These are phyloP conservation scores for Euclidium syriacum DNA, from an alignment of 345 rosid genomes.

Conservation along the genomic window DNA sequence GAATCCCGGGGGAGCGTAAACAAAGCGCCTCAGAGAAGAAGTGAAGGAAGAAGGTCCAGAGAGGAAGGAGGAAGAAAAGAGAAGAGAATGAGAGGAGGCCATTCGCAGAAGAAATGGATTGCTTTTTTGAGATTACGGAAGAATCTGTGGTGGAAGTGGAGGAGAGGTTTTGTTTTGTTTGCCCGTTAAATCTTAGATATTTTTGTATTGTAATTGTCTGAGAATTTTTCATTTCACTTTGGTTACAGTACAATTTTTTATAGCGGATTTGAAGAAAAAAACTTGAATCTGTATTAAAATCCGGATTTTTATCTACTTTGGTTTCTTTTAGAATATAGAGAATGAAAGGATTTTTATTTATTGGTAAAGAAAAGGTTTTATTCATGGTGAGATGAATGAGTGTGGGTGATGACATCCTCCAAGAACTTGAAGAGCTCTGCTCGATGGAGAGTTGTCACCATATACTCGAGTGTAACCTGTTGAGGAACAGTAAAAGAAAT, in stretches of 20 bases:
- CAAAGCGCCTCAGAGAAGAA: slow-evolving; percentile 37
- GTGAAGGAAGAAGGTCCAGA: slow-evolving; percentile 34
- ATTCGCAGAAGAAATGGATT: slow-evolving; percentile 24
- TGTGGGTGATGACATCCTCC: slow-evolving; percentile 35
- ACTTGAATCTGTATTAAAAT: too few species aligned
- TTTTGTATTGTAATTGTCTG: too few species aligned
- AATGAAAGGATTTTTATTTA: too few species aligned
- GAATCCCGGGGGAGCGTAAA: slow-evolving; percentile 35
- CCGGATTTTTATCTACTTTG: too few species aligned
- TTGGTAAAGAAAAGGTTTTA: too few species aligned
- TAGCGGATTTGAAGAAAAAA: too few species aligned
- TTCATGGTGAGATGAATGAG: slow-evolving; percentile 13
- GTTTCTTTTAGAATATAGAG: too few species aligned
- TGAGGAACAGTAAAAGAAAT: not conserved
- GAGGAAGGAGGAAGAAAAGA: slow-evolving; percentile 36
- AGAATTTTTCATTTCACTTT: too few species aligned
- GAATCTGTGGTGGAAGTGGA: slow-evolving; percentile 18
- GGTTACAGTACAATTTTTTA: too few species aligned
- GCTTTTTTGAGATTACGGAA: slow-evolving; percentile 10
- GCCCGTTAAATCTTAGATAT: too few species aligned
- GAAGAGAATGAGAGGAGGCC: slow-evolving; percentile 44
- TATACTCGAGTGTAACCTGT: slow-evolving; percentile 71
- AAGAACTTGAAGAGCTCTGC: slow-evolving; percentile 45
- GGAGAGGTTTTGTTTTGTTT: not conserved
- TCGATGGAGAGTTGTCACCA: slow-evolving; percentile 37